Evolutionary conservation across 1,284 basidiomycete species (phyloP), one percentile per base, ranked within the genome.

Genomic region (Sanguinoderma infundibulare): DNA sequence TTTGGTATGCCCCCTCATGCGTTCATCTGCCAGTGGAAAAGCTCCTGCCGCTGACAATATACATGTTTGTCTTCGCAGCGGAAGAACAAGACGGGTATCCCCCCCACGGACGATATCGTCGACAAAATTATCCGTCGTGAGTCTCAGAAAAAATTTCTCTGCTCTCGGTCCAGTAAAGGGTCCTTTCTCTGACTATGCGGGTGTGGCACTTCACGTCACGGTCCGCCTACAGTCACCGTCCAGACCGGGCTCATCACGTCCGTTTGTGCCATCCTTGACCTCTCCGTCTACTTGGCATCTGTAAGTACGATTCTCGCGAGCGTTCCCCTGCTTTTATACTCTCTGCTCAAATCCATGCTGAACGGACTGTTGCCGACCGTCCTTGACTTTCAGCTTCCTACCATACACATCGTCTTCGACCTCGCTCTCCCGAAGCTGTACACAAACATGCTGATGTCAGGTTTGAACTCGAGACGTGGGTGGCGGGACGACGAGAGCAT

Each of bases 211-310:
- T n/a, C n/a, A n/a, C 28, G 9, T 34, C 49, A 22, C 32, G n/a
- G 6, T n/a, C n/a, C n/a, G n/a, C n/a, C 47, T 28, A 22, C 30
- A 75, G 79, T 78, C 44, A 75, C 79, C 3, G 70, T 81, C 9
- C 77, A 79, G 57, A 79, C 77, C 2, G 77, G 78, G 8, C 53
- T 76, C 22, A 36, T 78, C 28, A 79, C 78, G 0, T 63, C 75
- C 1, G 39, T 65, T n/a, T 66, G 61, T 22, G 54, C 53, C 6
- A 50, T 61, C 46, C 38, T 50, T 14, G 53, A 64, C 36, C 49
- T 64, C 22, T 60, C 53, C 14, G 10, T 53, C 22, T 64, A n/a
- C n/a, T 22, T 64, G 30, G 20, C 32, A 38, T 40, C 38, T 5
- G 62, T 61, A 44, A 46, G 39, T 12, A 60, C n/a, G n/a, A n/a